Evolutionary conservation across 257 asterid genomes (phyloP).

Genomic region (Euphrasia confusa): DNA sequence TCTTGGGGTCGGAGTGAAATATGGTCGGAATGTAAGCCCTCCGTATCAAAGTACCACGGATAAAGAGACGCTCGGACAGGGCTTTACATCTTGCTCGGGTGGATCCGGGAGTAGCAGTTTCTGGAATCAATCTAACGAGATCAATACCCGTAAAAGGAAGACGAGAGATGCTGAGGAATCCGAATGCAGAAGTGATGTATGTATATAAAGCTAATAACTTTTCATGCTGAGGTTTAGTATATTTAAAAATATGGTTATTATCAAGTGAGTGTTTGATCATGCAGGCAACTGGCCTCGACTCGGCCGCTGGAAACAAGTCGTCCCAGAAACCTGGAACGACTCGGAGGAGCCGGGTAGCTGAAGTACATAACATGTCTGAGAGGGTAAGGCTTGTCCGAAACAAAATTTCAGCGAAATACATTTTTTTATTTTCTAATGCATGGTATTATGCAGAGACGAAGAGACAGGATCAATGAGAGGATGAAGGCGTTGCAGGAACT

Average conservation of each 20-base stretch:
- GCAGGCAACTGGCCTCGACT: constrained; percentile 64
- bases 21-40: constrained; percentile 30
- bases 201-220: constrained; percentile 5
- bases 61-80: constrained; percentile 35
- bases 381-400: constrained; percentile 43
- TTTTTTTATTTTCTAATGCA: no score
- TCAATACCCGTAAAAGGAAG: constrained; percentile 55
- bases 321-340: constrained; percentile 44
- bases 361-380: constrained; percentile 86
- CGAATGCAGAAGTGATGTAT: constrained; percentile 70
- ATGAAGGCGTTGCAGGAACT: constrained; percentile 87
- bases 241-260: background rate
- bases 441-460: constrained; percentile 45
- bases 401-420: background rate
- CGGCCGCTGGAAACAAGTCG: constrained; percentile 51
- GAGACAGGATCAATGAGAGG: constrained; percentile 87
- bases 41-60: constrained; percentile 33
- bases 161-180: constrained; percentile 52
- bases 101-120: constrained; percentile 56
- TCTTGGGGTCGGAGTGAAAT: background rate
- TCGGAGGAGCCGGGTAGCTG: constrained; percentile 75
- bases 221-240: background rate
- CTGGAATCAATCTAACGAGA: constrained; percentile 44
- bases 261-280: background rate
- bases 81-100: constrained; percentile 55